Evolutionary conservation across 768 basidiomycete species (phyloP), one percentile per base, ranked within the genome.

Genomic region (Leccinum boreale): DNA sequence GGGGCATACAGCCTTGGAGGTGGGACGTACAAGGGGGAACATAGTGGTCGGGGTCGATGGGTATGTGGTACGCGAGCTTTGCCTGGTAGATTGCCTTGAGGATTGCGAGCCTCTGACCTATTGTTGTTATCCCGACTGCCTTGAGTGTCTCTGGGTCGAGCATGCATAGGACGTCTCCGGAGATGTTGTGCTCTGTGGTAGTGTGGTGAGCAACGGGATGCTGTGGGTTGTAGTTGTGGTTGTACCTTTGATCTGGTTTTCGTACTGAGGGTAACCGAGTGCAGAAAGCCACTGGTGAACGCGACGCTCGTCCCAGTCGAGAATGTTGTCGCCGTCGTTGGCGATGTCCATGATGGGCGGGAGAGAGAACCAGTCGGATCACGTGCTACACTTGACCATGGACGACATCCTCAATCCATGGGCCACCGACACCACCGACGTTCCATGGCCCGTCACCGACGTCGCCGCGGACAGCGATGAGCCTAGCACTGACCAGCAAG

Each of bases 61-160:
- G 85, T 52, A 99, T 78, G 60, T 85, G 85, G 67, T 95, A 82
- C 1, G 85, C 85, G 52, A 94, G 74, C 78, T 99, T 99, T 65
- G 92, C 77, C 53, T 85, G 85, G 76, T 97, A 98, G 57, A 98
- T 86, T 50, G 90, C 88, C 73, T 94, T 95, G 70, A 98, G 85
- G 61, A 98, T 93, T 46, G 90, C 80, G 35, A 99, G 76, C 55
- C 97, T 81, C 73, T 98, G 95, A 21, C 97, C 97, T 61, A 98
- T 84, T 35, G 90, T 92, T n/a, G 82, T 69, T 45, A 99, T 82
- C 8, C 97, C 97, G 56, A 98, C 77, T 45, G 90, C 86, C 73
- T 90, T 92, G 62, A 99, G 83, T 2, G 84, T 75, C 23, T 94
- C 90, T n/a, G 85, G 80, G 70, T 94, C 90, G 50, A 98, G 80